phyloP scores from a whole-genome alignment of 306 rosid genomes.

The Mimosa bimucronata region DNA sequence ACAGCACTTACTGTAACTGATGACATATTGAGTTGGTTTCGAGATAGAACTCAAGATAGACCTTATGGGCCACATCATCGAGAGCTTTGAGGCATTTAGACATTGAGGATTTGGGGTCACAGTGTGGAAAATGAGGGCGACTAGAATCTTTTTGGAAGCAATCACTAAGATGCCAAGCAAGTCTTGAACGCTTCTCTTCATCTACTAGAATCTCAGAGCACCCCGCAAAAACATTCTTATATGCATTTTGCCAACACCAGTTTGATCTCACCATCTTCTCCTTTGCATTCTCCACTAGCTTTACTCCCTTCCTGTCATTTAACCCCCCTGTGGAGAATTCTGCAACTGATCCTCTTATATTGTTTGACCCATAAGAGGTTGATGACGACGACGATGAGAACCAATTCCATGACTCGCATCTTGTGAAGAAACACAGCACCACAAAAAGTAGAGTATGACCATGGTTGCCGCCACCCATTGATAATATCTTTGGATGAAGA shows the following conservation, averaged over 20 bases:
- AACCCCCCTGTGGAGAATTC: conserved; percentile 67
- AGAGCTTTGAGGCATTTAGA: conserved; percentile 50
- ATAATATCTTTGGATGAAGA: too few species aligned
- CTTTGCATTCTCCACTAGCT: conserved; percentile 57
- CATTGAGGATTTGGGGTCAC: conserved; percentile 59
- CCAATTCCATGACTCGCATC: conserved; percentile 69
- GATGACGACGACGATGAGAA: conserved; percentile 61
- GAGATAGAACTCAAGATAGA: conserved; percentile 84
- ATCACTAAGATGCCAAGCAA: conserved; percentile 89
- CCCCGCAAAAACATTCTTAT: conserved; percentile 64
- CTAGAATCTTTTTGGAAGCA: conserved; percentile 91
- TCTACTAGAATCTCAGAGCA: conserved; percentile 69
- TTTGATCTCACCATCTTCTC: conserved; percentile 54
- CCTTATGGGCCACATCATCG: conserved; percentile 65
- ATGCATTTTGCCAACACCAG: conserved; percentile 77
- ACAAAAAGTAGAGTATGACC: conserved; percentile 37
- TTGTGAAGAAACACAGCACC: conserved; percentile 28
- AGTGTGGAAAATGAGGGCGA: conserved; percentile 60
- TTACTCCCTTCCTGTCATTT: conserved; percentile 55
- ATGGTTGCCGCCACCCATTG: too few species aligned
- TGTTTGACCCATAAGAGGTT: conserved; percentile 16
- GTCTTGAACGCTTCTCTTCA: conserved; percentile 72
- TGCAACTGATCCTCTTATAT: conserved; percentile 44
- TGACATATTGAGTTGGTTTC: conserved; percentile 84
- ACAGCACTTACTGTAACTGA: conserved; percentile 79